Evolutionary conservation across 2,329 filamentous ascomycete genomes (phyloP).

Genomic region (Trichothecium sympodiale): DNA sequence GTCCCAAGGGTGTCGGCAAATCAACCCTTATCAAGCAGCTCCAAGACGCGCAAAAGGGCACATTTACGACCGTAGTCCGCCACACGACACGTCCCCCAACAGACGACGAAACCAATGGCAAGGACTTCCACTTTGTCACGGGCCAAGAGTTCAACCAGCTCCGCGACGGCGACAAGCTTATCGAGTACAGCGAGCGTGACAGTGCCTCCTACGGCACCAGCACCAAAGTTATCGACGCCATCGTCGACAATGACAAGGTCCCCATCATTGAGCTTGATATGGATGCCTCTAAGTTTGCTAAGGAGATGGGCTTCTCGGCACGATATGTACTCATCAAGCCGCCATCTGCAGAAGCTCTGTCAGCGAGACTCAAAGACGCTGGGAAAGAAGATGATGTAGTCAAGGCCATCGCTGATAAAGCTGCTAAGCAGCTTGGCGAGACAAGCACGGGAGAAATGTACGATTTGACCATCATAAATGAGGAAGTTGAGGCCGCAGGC

Average conservation of each 20-base stretch:
- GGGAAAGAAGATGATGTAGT: conserved; percentile 12
- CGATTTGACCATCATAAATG: conserved; percentile 14
- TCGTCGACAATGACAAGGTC: conserved; percentile 46
- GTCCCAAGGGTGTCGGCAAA: conserved; percentile 51
- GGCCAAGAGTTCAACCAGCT: conserved; percentile 44
- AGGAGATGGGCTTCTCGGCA: conserved; percentile 43
- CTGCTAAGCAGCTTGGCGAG: conserved; percentile 14
- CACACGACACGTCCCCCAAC: conserved; percentile 41
- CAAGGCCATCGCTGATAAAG: conserved; percentile 12
- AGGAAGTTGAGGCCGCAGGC: conserved; percentile 13
- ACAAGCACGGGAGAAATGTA: conserved; percentile 15
- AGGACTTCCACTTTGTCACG: conserved; percentile 45
- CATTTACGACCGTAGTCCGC: conserved; percentile 47
- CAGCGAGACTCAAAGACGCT: conserved; percentile 16
- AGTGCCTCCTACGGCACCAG: conserved; percentile 45
- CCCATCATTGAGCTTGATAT: conserved; percentile 42
- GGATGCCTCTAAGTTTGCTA: conserved; percentile 44
- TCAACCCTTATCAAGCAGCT: conserved; percentile 53
- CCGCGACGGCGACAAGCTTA: conserved; percentile 46
- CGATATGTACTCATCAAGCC: conserved; percentile 43
- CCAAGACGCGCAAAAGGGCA: conserved; percentile 49
- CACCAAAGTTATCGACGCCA: conserved; percentile 37
- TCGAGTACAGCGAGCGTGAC: conserved; percentile 42
- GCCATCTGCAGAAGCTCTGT: conserved; percentile 16
- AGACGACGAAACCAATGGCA: conserved; percentile 40